Evolutionary conservation across 169 alveolate genomes (phyloP).

Genomic region (Theileria parva): DNA sequence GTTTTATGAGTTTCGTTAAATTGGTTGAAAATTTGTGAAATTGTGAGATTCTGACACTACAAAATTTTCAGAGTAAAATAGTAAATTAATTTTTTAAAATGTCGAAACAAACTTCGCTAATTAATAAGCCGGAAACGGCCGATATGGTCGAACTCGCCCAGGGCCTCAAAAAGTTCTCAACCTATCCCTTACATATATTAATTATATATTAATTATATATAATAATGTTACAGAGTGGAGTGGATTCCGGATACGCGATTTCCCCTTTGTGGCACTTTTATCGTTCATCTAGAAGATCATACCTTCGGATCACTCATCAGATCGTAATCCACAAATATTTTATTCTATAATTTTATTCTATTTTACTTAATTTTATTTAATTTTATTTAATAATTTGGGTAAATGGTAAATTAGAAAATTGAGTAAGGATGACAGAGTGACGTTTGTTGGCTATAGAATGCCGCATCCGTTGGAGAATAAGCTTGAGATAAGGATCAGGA

Average conservation of each 20-base stretch:
- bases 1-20: too few relatives aligned
- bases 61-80: too few relatives aligned
- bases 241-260: conserved; percentile 87
- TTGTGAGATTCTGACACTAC: background rate
- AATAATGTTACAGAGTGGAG: conserved; percentile 69
- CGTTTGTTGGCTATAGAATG: conserved; percentile 89
- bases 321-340: conserved; percentile 53
- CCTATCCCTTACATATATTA: background rate
- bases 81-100: conserved; percentile 17
- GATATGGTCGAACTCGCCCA: conserved; percentile 64
- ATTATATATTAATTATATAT: background rate
- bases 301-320: conserved; percentile 87
- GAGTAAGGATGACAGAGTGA: conserved; percentile 83
- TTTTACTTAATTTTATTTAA: too few relatives aligned
- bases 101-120: conserved; percentile 61
- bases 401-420: conserved; percentile 71
- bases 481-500: conserved; percentile 53
- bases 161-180: conserved; percentile 62
- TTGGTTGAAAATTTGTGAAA: too few relatives aligned
- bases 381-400: background rate
- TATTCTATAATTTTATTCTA: background rate
- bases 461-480: conserved; percentile 90
- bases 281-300: conserved; percentile 89
- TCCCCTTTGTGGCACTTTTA: conserved; percentile 87
- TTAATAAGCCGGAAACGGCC: conserved; percentile 69